Evolutionary conservation across 352 stramenopile genomes (phyloP).

Genomic region (Thalassiosira hispida): DNA sequence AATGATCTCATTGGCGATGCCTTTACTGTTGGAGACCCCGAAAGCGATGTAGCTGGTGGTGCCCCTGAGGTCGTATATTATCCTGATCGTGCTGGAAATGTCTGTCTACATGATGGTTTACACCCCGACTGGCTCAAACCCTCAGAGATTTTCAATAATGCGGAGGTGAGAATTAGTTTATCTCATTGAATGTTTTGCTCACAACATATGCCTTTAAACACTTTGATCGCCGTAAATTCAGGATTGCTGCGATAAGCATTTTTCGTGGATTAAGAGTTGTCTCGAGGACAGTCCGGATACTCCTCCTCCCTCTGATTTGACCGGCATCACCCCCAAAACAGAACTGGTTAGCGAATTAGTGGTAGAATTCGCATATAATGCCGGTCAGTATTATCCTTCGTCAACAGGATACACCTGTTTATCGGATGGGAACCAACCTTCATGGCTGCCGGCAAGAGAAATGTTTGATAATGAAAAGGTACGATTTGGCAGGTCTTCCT

Average conservation of each 20-base stretch:
- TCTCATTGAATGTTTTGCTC: not conserved
- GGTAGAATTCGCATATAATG: no score
- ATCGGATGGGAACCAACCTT: not conserved
- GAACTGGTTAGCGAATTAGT: no score
- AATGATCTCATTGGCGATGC: not conserved
- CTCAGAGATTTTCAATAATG: not conserved
- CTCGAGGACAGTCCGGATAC: not conserved
- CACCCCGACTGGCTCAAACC: not conserved
- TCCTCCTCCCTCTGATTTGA: no score
- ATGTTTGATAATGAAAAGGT: not conserved
- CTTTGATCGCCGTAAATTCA: not conserved
- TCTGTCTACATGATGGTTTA: slow-evolving; percentile 21
- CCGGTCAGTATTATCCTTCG: not conserved
- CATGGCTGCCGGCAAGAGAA: not conserved
- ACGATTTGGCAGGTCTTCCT: not conserved
- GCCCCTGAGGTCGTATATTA: slow-evolving; percentile 2
- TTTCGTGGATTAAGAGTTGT: slow-evolving; percentile 10
- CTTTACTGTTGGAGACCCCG: no score
- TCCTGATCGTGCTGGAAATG: not conserved
- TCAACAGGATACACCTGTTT: not conserved
- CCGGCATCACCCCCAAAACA: no score
- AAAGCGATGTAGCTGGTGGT: not conserved
- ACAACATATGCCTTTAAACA: not conserved
- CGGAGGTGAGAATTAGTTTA: not conserved
- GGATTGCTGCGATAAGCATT: slow-evolving; percentile 20